Conservation (phyloP, 1,284 basidiomycete species). For the Omphalotus olearius region DNA sequence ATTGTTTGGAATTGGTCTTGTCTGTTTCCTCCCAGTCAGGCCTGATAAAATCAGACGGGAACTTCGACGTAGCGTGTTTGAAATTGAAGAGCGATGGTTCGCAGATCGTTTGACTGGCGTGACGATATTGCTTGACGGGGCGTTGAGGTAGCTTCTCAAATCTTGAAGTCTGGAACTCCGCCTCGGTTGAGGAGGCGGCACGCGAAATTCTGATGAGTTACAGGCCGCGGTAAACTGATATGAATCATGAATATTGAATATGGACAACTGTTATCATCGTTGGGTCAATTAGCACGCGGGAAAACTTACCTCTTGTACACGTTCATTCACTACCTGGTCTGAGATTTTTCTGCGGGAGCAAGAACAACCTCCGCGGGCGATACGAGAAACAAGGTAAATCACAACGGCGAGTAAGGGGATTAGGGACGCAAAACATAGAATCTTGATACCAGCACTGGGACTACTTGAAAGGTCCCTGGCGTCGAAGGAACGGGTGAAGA, state of each 20-base stretch:
- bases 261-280: no score
- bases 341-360: neutral
- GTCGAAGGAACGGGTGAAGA: no score
- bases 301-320: slow-evolving; percentile 1
- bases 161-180: neutral
- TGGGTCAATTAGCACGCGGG: no score
- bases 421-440: slow-evolving; percentile 6
- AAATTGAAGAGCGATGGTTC: slow-evolving; percentile 7
- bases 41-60: no score
- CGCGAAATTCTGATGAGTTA: neutral
- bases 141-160: neutral
- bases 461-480: no score
- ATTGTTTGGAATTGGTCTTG: no score
- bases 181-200: neutral
- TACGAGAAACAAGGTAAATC: slow-evolving; percentile 4
- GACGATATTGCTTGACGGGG: neutral
- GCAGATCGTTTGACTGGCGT: slow-evolving; percentile 1
- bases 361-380: neutral
- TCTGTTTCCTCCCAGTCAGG: no score
- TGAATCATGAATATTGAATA: no score
- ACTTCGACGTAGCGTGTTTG: neutral
- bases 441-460: neutral
- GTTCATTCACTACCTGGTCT: no score
- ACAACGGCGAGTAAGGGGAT: slow-evolving; percentile 4
- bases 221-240: no score